Percentiles rank a stretch among this genome's conserved stretches.
phyloP scores from a whole-genome alignment of 176 grass and related monocot species.

The Juncus effusus region DNA sequence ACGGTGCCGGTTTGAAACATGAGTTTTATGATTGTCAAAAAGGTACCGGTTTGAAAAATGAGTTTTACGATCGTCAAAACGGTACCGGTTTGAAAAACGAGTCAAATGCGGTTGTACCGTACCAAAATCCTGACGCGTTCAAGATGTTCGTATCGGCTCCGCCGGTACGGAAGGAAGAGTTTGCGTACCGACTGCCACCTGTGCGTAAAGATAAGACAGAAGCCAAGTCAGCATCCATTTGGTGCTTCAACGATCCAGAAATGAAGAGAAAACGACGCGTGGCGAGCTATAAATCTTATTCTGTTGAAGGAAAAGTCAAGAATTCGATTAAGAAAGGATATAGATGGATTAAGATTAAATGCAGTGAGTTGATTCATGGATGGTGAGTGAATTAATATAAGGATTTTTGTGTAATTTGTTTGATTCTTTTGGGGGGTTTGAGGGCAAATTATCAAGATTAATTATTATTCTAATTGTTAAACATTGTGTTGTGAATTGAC shows the following conservation, averaged over 20 bases:
- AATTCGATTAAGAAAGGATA: slow-evolving; percentile 55
- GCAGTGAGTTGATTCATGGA: slow-evolving; percentile 69
- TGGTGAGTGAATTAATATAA: slow-evolving; percentile 28
- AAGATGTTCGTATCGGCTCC: slow-evolving; percentile 37
- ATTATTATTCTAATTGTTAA: no score
- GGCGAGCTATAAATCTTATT: slow-evolving; percentile 83
- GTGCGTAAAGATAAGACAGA: slow-evolving; percentile 5
- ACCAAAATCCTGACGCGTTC: slow-evolving; percentile 24
- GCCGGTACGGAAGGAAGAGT: slow-evolving; percentile 37
- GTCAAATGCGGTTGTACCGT: slow-evolving; percentile 35
- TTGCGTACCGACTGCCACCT: slow-evolving; percentile 7
- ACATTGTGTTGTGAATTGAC: no score
- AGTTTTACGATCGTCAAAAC: background rate
- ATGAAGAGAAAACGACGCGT: slow-evolving; percentile 66
- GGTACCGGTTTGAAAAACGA: background rate
- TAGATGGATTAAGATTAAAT: slow-evolving; percentile 78
- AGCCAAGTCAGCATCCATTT: slow-evolving; percentile 25
- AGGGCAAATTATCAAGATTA: no score
- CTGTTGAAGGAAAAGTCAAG: slow-evolving; percentile 78
- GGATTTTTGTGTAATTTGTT: slow-evolving; percentile 5
- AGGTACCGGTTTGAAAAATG: slow-evolving; percentile 2
- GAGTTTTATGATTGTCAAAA: slow-evolving; percentile 27
- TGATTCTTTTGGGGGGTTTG: slow-evolving; percentile 8
- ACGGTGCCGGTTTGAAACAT: background rate
- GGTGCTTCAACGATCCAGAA: slow-evolving; percentile 88